These are phyloP conservation scores for Lentinula boryana DNA, from an alignment of 768 basidiomycete species.

Conservation along the genomic window DNA sequence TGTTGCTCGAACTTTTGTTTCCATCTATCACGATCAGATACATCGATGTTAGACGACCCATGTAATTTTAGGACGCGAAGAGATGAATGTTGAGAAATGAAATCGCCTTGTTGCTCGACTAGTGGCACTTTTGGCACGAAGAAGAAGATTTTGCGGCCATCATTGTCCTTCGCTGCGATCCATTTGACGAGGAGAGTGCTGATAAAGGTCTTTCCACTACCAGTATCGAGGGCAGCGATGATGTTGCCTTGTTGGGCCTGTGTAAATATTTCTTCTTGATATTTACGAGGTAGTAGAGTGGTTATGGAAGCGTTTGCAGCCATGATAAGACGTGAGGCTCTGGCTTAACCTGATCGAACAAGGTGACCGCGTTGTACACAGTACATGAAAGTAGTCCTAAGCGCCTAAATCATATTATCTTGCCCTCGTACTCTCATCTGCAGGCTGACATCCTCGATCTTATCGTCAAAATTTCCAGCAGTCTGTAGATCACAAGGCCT, in stretches of 20 bases:
- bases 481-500: no score
- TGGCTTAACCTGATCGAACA: neutral
- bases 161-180: constrained; percentile 47
- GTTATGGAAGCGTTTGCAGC: neutral
- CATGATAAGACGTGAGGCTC: neutral
- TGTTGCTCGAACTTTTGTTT: constrained; percentile 49
- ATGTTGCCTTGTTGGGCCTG: constrained; percentile 61
- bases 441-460: neutral
- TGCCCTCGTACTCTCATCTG: neutral
- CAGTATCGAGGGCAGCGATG: constrained; percentile 71
- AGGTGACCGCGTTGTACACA: no score
- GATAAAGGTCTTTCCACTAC: constrained; percentile 76
- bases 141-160: constrained; percentile 67
- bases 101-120: constrained; percentile 76
- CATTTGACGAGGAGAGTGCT: constrained; percentile 73
- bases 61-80: constrained; percentile 63
- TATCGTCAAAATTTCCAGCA: no score
- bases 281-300: constrained; percentile 32
- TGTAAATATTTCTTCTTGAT: constrained; percentile 69
- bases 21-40: constrained; percentile 66
- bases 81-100: constrained; percentile 57
- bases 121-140: constrained; percentile 83
- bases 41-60: constrained; percentile 66
- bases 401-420: neutral
- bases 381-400: neutral